Evolutionary conservation across 768 basidiomycete genomes (phyloP).

Genomic region (Mycena leptocephala): DNA sequence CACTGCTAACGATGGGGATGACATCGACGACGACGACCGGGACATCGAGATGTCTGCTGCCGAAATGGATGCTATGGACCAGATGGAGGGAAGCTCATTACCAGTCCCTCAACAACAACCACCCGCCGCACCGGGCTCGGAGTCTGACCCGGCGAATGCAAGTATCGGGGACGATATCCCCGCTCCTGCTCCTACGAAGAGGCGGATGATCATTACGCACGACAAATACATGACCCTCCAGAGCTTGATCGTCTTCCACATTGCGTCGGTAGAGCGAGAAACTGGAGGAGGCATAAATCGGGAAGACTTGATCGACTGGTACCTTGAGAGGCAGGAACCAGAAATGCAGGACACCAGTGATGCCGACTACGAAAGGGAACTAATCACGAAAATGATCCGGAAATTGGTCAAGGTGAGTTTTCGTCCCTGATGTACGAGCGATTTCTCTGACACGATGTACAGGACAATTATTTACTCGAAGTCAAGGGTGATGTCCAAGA

Average conservation of each 20-base stretch:
- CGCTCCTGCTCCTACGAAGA: slow-evolving; percentile 64
- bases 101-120: slow-evolving; percentile 49
- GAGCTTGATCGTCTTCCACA: slow-evolving; percentile 88
- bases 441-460: slow-evolving; percentile 27
- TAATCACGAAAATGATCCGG: slow-evolving; percentile 90
- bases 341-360: slow-evolving; percentile 90
- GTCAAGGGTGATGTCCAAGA: slow-evolving; percentile 89
- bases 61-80: slow-evolving; percentile 64
- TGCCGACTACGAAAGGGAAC: slow-evolving; percentile 91
- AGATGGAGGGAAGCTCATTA: slow-evolving; percentile 67
- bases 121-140: slow-evolving; percentile 46
- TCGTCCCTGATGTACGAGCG: background rate
- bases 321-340: slow-evolving; percentile 90
- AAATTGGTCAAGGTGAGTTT: slow-evolving; percentile 90
- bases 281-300: slow-evolving; percentile 86
- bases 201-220: slow-evolving; percentile 94
- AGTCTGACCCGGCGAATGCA: slow-evolving; percentile 57
- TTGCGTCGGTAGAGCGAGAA: slow-evolving; percentile 83
- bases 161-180: slow-evolving; percentile 53
- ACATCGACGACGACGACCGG: slow-evolving; percentile 66
- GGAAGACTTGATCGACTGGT: slow-evolving; percentile 97
- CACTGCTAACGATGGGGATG: slow-evolving; percentile 48
- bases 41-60: slow-evolving; percentile 60
- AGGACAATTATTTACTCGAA: slow-evolving; percentile 92
- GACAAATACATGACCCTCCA: slow-evolving; percentile 95